Evolutionary conservation across 2,329 filamentous ascomycete species (phyloP).

Genomic region (Aspergillus eucalypticola): DNA sequence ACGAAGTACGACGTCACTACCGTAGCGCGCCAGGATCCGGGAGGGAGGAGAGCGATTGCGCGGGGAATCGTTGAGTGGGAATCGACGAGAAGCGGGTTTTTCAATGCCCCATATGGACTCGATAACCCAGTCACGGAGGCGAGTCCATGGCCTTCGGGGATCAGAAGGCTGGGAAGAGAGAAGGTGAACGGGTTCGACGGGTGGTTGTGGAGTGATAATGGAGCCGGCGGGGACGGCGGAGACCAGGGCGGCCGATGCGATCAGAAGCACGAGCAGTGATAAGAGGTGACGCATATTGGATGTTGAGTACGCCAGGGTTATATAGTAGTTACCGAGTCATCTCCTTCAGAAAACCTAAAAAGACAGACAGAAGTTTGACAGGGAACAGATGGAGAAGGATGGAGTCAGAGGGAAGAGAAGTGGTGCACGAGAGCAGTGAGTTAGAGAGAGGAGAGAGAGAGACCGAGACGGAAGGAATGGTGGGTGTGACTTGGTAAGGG

Average conservation of each 20-base stretch:
- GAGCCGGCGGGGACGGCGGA: slow-evolving; percentile 39
- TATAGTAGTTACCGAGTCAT: not conserved
- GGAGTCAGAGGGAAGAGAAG: not conserved
- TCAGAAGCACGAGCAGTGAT: slow-evolving; percentile 20
- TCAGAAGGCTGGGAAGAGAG: slow-evolving; percentile 30
- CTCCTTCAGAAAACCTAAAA: not conserved
- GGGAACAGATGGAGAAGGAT: not conserved
- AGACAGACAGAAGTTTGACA: not conserved
- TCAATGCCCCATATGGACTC: slow-evolving; percentile 46
- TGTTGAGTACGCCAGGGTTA: not conserved
- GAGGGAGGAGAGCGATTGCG: slow-evolving; percentile 33
- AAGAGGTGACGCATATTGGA: slow-evolving; percentile 19
- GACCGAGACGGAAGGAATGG: not conserved
- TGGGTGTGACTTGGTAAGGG: not conserved
- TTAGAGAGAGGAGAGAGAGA: not conserved
- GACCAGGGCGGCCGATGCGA: slow-evolving; percentile 21
- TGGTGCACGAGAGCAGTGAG: not conserved
- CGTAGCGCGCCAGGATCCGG: slow-evolving; percentile 59
- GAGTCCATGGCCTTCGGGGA: slow-evolving; percentile 39
- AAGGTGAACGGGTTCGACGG: slow-evolving; percentile 32
- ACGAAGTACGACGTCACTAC: slow-evolving; percentile 80
- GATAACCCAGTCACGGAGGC: slow-evolving; percentile 45
- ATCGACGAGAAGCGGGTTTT: slow-evolving; percentile 25
- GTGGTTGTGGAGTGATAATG: slow-evolving; percentile 36
- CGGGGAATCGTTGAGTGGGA: slow-evolving; percentile 18